Percentiles rank a stretch among this genome's conserved stretches.
Conservation (phyloP, 2,329 filamentous ascomycete genomes). For the Arthrocladium fulminans region DNA sequence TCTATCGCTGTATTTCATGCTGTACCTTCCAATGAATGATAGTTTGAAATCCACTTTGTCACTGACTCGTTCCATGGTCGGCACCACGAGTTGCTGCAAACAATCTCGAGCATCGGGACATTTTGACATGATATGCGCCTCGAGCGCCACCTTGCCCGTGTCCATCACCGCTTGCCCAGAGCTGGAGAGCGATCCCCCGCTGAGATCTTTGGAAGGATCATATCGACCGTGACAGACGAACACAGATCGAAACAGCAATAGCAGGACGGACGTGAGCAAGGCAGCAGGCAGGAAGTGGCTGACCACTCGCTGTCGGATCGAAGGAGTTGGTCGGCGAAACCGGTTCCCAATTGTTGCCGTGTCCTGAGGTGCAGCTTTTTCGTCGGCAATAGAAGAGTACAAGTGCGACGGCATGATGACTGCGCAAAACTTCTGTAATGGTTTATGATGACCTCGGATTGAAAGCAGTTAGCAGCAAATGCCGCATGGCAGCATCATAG, state of each 20-base stretch:
- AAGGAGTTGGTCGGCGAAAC: background rate
- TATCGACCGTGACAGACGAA: conserved; percentile 19
- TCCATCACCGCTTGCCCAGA: conserved; percentile 4
- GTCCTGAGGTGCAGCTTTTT: background rate
- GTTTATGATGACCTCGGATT: too few relatives aligned
- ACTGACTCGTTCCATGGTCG: conserved; percentile 71
- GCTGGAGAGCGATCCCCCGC: background rate
- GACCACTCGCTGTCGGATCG: conserved; percentile 6
- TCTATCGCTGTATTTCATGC: conserved; percentile 14
- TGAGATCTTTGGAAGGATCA: conserved; percentile 8
- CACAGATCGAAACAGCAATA: conserved; percentile 13
- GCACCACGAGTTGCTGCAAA: conserved; percentile 69
- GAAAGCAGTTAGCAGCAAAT: too few relatives aligned
- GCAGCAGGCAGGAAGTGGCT: conserved; percentile 15
- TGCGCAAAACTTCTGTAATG: too few relatives aligned
- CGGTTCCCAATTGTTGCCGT: conserved; percentile 1
- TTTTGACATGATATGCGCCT: conserved; percentile 96
- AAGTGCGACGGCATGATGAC: background rate
- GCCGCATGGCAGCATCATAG: too few relatives aligned
- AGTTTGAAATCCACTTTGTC: conserved; percentile 85
- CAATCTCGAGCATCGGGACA: conserved; percentile 87
- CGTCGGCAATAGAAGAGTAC: background rate
- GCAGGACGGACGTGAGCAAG: conserved; percentile 14
- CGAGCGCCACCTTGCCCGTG: conserved; percentile 56
- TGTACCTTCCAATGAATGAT: conserved; percentile 76